These are phyloP conservation scores for Passiflora organensis DNA, from an alignment of 345 rosid species.

Conservation along the genomic window DNA sequence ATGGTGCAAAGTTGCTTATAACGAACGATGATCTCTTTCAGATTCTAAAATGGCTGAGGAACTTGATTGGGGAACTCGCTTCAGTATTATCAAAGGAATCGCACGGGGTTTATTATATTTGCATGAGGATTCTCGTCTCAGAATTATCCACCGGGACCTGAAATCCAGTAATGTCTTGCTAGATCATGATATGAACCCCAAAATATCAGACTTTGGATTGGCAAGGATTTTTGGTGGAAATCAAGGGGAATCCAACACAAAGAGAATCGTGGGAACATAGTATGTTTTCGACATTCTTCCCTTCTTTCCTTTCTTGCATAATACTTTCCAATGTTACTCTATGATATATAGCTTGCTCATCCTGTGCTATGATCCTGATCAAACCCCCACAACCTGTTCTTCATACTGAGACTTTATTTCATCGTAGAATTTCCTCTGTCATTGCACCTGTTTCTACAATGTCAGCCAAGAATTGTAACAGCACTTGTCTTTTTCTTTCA, in stretches of 20 bases:
- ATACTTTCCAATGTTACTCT: no score
- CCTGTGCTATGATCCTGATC: no score
- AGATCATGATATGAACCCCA: constrained; percentile 26
- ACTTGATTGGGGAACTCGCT: constrained; percentile 29
- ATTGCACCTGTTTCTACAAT: no score
- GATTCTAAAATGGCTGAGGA: background rate
- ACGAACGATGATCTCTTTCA: background rate
- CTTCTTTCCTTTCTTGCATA: background rate
- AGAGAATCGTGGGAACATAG: constrained; percentile 38
- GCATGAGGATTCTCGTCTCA: constrained; percentile 39
- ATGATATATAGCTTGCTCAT: no score
- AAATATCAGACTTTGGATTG: constrained; percentile 35
- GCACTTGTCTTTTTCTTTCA: background rate
- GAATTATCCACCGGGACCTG: constrained; percentile 31
- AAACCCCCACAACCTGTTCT: no score
- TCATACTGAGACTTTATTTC: no score
- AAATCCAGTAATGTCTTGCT: constrained; percentile 22
- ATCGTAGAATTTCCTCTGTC: no score
- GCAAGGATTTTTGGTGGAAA: constrained; percentile 29
- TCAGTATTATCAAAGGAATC: constrained; percentile 32
- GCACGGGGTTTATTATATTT: constrained; percentile 36
- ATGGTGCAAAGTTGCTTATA: background rate
- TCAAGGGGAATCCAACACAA: constrained; percentile 28
- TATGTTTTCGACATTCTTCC: constrained; percentile 1
- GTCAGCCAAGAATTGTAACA: no score